phyloP scores from a whole-genome alignment of 2,329 filamentous ascomycete genomes.

The Talaromyces sp. region DNA sequence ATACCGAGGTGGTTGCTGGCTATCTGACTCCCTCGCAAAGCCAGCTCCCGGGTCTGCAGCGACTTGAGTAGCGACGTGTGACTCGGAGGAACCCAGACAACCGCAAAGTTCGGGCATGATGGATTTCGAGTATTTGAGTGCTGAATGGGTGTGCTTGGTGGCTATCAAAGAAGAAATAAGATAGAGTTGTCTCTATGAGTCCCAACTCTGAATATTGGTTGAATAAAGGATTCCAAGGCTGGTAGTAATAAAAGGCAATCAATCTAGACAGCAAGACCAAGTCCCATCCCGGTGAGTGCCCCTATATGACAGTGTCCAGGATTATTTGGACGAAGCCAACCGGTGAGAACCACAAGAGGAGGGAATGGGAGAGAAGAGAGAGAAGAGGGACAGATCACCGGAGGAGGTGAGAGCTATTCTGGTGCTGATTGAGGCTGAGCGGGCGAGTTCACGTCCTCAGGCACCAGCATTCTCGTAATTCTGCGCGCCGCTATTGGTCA shows the following conservation, averaged over 20 bases:
- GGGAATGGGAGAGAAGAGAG: not conserved
- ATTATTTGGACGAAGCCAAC: not conserved
- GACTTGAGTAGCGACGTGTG: slow-evolving; percentile 1
- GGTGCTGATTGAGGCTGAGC: slow-evolving; percentile 7
- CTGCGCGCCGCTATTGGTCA: not conserved
- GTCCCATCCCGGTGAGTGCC: not conserved
- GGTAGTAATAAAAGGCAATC: not conserved
- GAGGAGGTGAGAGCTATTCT: not conserved
- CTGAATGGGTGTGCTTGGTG: not conserved
- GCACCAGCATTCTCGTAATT: slow-evolving; percentile 7
- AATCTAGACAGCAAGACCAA: not conserved
- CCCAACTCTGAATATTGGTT: not conserved
- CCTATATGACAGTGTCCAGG: not conserved
- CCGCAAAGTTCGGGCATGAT: slow-evolving; percentile 10
- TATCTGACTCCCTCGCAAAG: not conserved
- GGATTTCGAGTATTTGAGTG: not conserved
- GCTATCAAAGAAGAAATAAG: not conserved
- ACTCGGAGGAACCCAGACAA: slow-evolving; percentile 4
- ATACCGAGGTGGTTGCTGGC: slow-evolving; percentile 9
- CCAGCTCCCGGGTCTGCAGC: slow-evolving; percentile 8
- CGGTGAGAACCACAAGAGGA: too few relatives aligned
- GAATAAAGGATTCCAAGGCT: not conserved
- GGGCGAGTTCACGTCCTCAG: slow-evolving; percentile 3
- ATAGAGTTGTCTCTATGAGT: not conserved
- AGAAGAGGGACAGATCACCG: not conserved